Conservation (phyloP, 257 asterid species). For the Solanum piurae region DNA sequence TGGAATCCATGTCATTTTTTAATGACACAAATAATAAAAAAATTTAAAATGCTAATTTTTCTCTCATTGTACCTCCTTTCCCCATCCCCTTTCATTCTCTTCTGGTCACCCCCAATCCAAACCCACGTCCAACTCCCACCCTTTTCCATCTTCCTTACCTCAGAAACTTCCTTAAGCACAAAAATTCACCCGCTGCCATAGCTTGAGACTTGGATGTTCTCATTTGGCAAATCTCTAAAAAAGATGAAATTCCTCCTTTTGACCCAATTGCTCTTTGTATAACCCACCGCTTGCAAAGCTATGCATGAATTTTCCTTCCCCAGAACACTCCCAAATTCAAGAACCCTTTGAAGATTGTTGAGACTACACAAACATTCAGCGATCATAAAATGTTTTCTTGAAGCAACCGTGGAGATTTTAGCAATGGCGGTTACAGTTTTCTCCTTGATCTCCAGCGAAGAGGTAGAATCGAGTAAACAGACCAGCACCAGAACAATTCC, state of each 20-base stretch:
- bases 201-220: slow-evolving; percentile 89
- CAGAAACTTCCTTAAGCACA: too few species aligned
- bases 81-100: too few species aligned
- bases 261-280: slow-evolving; percentile 72
- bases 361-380: slow-evolving; percentile 58
- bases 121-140: too few species aligned
- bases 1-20: too few species aligned
- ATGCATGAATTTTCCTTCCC: slow-evolving; percentile 75
- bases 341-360: slow-evolving; percentile 55
- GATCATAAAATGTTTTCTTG: slow-evolving; percentile 43
- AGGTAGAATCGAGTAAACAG: slow-evolving; percentile 48
- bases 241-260: slow-evolving; percentile 74
- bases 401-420: slow-evolving; percentile 51
- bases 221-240: slow-evolving; percentile 53
- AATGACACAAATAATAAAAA: too few species aligned
- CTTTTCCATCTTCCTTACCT: too few species aligned
- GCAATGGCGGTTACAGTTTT: slow-evolving; percentile 59
- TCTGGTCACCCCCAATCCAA: too few species aligned
- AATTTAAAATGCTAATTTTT: too few species aligned
- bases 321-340: slow-evolving; percentile 72
- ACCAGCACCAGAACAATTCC: slow-evolving; percentile 74
- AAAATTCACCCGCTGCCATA: slow-evolving; percentile 33
- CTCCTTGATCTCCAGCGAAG: slow-evolving; percentile 58
- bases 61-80: too few species aligned
- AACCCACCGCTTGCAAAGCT: slow-evolving; percentile 48